These are phyloP conservation scores for Pterocarpus macrocarpus DNA, from an alignment of 306 rosid species.

Conservation along the genomic window DNA sequence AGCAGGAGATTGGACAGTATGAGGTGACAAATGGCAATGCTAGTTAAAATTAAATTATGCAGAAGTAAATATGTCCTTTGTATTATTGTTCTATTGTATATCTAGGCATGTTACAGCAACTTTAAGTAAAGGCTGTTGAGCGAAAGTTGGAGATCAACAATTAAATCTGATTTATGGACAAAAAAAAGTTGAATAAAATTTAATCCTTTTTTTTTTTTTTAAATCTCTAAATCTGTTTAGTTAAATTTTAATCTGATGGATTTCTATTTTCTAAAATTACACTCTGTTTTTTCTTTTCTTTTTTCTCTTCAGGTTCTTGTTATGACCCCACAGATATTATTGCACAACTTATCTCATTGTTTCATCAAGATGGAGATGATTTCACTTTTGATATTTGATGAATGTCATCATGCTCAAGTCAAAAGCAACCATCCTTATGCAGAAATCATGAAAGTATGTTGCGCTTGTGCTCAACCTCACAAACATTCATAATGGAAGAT, in stretches of 20 bases:
- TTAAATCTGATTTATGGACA: not conserved
- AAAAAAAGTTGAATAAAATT: slow-evolving; percentile 5
- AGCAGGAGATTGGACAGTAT: slow-evolving; percentile 66
- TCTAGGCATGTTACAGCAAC: not conserved
- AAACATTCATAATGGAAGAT: slow-evolving; percentile 12
- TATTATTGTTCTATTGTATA: slow-evolving; percentile 19
- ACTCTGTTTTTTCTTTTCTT: slow-evolving; percentile 39
- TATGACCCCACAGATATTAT: slow-evolving; percentile 86
- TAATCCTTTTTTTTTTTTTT: no score
- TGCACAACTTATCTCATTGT: slow-evolving; percentile 76
- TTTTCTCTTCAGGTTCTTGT: slow-evolving; percentile 78
- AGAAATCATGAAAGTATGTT: slow-evolving; percentile 82
- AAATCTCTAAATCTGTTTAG: slow-evolving; percentile 2
- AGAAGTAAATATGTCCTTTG: slow-evolving; percentile 26
- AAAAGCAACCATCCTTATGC: slow-evolving; percentile 90
- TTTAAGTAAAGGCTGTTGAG: slow-evolving; percentile 16
- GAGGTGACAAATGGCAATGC: slow-evolving; percentile 76
- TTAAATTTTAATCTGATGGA: slow-evolving; percentile 7
- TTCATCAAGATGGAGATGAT: slow-evolving; percentile 83
- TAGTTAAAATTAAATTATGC: slow-evolving; percentile 35
- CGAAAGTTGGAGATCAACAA: slow-evolving; percentile 16
- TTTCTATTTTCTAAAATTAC: slow-evolving; percentile 41
- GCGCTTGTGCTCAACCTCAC: slow-evolving; percentile 42
- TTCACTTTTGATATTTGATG: slow-evolving; percentile 89
- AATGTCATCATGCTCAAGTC: slow-evolving; percentile 98